Conservation (phyloP, 371 early-diverging fungal genomes). For the Lichtheimia corymbifera region DNA sequence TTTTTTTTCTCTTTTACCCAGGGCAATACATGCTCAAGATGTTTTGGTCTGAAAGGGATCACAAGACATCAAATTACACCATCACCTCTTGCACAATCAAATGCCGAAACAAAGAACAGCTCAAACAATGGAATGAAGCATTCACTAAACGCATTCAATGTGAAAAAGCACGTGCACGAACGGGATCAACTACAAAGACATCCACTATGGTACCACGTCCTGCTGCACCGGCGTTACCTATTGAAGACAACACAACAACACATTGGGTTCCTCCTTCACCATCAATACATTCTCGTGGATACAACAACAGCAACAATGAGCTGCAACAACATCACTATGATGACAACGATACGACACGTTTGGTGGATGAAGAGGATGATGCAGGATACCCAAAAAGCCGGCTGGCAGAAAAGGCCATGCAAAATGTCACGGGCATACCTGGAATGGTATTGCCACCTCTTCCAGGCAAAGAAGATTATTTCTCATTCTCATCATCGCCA, state of each 20-base stretch:
- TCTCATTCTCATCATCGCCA: constrained; percentile 26
- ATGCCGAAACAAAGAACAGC: constrained; percentile 89
- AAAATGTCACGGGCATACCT: constrained; percentile 2
- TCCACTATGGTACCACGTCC: too few relatives aligned
- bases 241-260: too few relatives aligned
- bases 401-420: too few relatives aligned
- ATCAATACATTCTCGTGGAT: too few relatives aligned
- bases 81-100: constrained; percentile 72
- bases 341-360: too few relatives aligned
- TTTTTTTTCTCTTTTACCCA: background rate
- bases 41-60: constrained; percentile 36
- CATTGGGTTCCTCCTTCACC: too few relatives aligned
- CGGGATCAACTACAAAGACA: too few relatives aligned
- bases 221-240: too few relatives aligned
- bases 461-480: constrained; percentile 31
- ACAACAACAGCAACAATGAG: too few relatives aligned
- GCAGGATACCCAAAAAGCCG: too few relatives aligned
- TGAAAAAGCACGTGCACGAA: constrained; percentile 11
- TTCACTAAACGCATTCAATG: constrained; percentile 55
- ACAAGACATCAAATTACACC: constrained; percentile 47
- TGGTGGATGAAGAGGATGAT: too few relatives aligned
- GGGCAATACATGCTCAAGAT: constrained; percentile 34
- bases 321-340: too few relatives aligned
- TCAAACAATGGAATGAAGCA: constrained; percentile 81
- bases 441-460: constrained; percentile 53